phyloP scores from a whole-genome alignment of 2,329 filamentous ascomycete genomes.

The Colletotrichum cuscutae region DNA sequence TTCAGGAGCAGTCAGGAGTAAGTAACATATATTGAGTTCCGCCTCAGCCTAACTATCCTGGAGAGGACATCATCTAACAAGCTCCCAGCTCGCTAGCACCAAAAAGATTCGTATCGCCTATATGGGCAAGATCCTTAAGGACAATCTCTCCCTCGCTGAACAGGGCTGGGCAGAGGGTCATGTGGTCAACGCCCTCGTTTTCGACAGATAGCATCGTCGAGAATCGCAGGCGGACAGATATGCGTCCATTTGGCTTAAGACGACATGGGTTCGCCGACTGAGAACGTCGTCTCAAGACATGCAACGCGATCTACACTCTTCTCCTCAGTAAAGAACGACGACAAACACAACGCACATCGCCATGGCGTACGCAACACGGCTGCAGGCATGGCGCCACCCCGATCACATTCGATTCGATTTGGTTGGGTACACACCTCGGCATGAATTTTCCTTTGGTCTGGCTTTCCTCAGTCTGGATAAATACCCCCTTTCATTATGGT shows the following conservation, averaged over 20 bases:
- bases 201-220: slow-evolving; percentile 51
- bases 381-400: background rate
- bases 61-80: background rate
- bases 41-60: no score
- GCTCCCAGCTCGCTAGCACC: slow-evolving; percentile 62
- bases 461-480: slow-evolving; percentile 31
- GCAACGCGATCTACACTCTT: background rate
- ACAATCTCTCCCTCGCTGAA: slow-evolving; percentile 69
- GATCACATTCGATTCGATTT: background rate
- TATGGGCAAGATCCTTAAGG: slow-evolving; percentile 82
- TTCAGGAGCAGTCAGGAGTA: slow-evolving; percentile 73
- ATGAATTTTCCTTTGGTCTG: background rate
- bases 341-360: background rate
- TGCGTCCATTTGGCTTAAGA: background rate
- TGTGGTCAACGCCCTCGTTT: slow-evolving; percentile 81
- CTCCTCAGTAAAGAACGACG: background rate
- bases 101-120: slow-evolving; percentile 79
- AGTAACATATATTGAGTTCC: slow-evolving; percentile 42
- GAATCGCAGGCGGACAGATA: background rate
- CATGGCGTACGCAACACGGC: background rate
- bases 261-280: background rate
- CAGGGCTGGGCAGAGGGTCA: slow-evolving; percentile 83
- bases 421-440: background rate
- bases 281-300: background rate
- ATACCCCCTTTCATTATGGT: slow-evolving; percentile 30